Evolutionary conservation across 257 asterid genomes (phyloP).

Genomic region (Penstemon newberryi): DNA sequence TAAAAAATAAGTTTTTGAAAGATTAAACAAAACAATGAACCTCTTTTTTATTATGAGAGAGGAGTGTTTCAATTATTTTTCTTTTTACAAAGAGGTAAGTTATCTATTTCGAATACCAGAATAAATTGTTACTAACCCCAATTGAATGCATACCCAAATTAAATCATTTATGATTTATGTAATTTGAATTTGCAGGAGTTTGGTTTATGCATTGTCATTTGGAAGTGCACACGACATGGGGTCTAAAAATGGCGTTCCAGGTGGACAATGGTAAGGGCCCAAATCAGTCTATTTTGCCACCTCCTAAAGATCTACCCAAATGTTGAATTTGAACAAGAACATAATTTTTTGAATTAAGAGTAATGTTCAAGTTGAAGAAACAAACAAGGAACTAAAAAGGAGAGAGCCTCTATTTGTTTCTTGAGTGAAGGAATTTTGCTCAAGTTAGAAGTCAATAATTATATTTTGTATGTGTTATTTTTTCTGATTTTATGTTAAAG

Average conservation of each 20-base stretch:
- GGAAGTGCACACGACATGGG: slow-evolving; percentile 94
- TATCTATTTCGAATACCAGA: background rate
- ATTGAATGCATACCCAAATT: background rate
- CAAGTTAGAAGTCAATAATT: slow-evolving; percentile 28
- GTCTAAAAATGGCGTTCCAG: slow-evolving; percentile 78
- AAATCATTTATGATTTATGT: background rate
- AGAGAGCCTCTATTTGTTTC: slow-evolving; percentile 28
- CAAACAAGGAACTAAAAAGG: background rate
- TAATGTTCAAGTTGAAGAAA: slow-evolving; percentile 24
- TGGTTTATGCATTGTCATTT: slow-evolving; percentile 96
- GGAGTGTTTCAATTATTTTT: too few species aligned
- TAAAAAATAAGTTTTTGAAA: too few species aligned
- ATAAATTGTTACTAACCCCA: background rate
- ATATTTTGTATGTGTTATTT: background rate
- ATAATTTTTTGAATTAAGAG: background rate
- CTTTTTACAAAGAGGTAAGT: too few species aligned
- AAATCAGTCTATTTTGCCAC: slow-evolving; percentile 62
- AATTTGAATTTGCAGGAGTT: slow-evolving; percentile 46
- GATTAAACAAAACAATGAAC: too few species aligned
- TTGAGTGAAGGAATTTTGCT: slow-evolving; percentile 36
- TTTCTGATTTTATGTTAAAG: slow-evolving; percentile 13
- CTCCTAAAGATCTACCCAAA: slow-evolving; percentile 80
- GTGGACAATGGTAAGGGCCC: slow-evolving; percentile 86
- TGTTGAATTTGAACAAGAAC: slow-evolving; percentile 36
- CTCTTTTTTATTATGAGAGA: too few species aligned